Conservation (phyloP, 495 filamentous ascomycete genomes). For the Endocarpon pusillum region DNA sequence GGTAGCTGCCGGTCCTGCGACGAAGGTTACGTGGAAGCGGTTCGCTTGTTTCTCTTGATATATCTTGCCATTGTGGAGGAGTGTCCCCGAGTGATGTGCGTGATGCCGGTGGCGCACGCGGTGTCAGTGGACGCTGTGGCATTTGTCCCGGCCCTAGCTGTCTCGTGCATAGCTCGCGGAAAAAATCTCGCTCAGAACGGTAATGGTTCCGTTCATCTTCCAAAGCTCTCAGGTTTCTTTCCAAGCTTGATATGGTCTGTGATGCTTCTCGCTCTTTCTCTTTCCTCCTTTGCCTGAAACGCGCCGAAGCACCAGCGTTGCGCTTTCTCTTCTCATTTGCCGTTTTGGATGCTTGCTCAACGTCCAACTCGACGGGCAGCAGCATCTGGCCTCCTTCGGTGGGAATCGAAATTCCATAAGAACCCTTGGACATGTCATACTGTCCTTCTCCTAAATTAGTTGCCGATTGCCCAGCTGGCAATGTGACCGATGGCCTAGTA, state of each 20-base stretch:
- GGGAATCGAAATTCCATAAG: conserved; percentile 17
- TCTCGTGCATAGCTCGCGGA: conserved; percentile 42
- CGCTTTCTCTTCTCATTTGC: conserved; percentile 84
- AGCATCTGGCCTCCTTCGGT: conserved; percentile 26
- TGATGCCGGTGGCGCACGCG: conserved; percentile 13
- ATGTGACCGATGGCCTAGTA: too few species aligned
- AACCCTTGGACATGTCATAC: too few species aligned
- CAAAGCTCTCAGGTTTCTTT: conserved; percentile 38
- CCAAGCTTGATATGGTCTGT: conserved; percentile 36
- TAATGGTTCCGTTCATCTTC: conserved; percentile 37
- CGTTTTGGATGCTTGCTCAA: conserved; percentile 66
- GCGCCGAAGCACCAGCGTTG: conserved; percentile 81
- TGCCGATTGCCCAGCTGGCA: too few species aligned
- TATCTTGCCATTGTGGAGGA: neutral
- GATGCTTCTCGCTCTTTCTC: conserved; percentile 63
- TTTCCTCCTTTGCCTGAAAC: conserved; percentile 78
- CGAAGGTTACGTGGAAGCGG: too few species aligned
- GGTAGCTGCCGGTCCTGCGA: too few species aligned
- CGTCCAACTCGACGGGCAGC: conserved; percentile 48
- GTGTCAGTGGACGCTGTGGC: conserved; percentile 26
- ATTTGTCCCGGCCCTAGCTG: conserved; percentile 28
- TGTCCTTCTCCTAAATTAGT: conserved; percentile 5
- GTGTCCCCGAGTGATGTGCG: neutral
- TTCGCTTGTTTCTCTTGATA: too few species aligned
- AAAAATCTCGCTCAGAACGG: conserved; percentile 43